phyloP scores from a whole-genome alignment of 306 rosid genomes.

The Lathyrus sativus region DNA sequence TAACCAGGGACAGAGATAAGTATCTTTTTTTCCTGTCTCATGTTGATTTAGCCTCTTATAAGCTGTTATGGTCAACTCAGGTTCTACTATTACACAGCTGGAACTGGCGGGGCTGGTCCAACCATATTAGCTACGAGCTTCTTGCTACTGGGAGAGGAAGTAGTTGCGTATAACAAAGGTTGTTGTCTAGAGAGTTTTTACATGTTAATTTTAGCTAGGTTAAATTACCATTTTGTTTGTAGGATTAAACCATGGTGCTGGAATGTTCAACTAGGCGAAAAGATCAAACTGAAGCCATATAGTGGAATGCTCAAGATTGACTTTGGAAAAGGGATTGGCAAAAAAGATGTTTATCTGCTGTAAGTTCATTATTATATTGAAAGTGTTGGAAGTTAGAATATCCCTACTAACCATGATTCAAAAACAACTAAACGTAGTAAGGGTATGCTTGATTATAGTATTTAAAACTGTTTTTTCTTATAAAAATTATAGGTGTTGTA shows the following conservation, averaged over 20 bases:
- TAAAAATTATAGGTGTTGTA: neutral
- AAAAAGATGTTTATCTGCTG: slow-evolving; percentile 89
- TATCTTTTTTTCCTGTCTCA: neutral
- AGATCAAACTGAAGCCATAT: slow-evolving; percentile 86
- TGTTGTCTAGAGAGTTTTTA: slow-evolving; percentile 35
- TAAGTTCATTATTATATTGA: slow-evolving; percentile 51
- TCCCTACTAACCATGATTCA: slow-evolving; percentile 10
- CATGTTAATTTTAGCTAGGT: slow-evolving; percentile 33
- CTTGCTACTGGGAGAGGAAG: slow-evolving; percentile 93
- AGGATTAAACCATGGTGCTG: slow-evolving; percentile 50
- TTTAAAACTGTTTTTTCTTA: neutral
- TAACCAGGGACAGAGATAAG: slow-evolving; percentile 5
- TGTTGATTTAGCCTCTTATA: slow-evolving; percentile 35
- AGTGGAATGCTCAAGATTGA: slow-evolving; percentile 94
- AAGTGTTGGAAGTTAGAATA: slow-evolving; percentile 32
- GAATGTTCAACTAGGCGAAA: slow-evolving; percentile 69
- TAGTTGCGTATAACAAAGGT: slow-evolving; percentile 88
- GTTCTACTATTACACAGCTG: slow-evolving; percentile 92
- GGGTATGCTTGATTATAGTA: neutral
- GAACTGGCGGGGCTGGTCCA: slow-evolving; percentile 98
- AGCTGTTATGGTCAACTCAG: slow-evolving; percentile 50
- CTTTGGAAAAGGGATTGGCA: slow-evolving; percentile 93
- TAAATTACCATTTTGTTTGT: slow-evolving; percentile 43
- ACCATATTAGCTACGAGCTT: slow-evolving; percentile 91
- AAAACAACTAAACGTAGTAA: slow-evolving; percentile 23